phyloP scores from a whole-genome alignment of 2,329 filamentous ascomycete species.

The Aureobasidium mangrovei region DNA sequence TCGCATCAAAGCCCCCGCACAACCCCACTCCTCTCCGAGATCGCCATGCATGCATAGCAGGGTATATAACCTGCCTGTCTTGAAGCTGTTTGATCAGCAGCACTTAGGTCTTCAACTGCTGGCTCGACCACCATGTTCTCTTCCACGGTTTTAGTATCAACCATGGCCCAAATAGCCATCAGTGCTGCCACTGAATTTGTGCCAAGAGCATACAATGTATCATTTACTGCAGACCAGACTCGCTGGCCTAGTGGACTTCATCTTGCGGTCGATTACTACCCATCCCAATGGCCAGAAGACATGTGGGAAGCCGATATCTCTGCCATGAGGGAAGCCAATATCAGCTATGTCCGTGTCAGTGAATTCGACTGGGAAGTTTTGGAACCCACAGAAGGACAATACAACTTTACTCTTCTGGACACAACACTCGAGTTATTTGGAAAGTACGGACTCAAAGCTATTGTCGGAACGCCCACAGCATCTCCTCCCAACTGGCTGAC shows the following conservation, averaged over 20 bases:
- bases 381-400: conserved; percentile 19
- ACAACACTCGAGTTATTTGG: conserved; percentile 17
- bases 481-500: conserved; percentile 21
- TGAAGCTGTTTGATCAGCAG: no score
- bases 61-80: no score
- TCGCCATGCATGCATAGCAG: no score
- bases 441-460: conserved; percentile 19
- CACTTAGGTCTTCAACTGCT: not conserved
- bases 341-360: conserved; percentile 20
- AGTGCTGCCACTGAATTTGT: not conserved
- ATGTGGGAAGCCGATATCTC: conserved; percentile 21
- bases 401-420: conserved; percentile 22
- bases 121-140: not conserved
- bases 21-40: no score
- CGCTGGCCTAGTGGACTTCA: conserved; percentile 19
- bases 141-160: not conserved
- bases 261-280: conserved; percentile 21
- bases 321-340: conserved; percentile 19
- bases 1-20: no score
- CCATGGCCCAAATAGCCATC: not conserved
- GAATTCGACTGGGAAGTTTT: conserved; percentile 21
- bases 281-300: conserved; percentile 22
- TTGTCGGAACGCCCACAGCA: conserved; percentile 20
- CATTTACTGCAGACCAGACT: conserved; percentile 5
- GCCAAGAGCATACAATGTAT: not conserved